Percentiles rank a stretch among this genome's conserved stretches.
These are phyloP conservation scores for Paraphoma sp. DNA, from an alignment of 2,329 filamentous ascomycete species.

Conservation along the genomic window DNA sequence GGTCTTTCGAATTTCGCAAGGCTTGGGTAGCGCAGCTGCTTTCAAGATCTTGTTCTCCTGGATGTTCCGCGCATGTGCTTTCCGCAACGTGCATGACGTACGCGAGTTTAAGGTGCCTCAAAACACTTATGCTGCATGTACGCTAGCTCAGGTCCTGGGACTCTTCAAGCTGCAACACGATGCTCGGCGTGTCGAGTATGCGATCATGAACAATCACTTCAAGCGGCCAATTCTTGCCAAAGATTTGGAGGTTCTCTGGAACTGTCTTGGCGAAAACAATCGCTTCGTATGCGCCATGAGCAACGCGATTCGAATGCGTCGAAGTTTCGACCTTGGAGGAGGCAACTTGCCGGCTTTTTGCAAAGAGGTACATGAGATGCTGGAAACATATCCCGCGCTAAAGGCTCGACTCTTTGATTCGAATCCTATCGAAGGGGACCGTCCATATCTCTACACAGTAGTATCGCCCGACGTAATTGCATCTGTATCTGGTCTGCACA, in stretches of 20 bases:
- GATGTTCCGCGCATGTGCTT: constrained; percentile 31
- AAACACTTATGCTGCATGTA: constrained; percentile 28
- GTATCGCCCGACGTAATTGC: too few species aligned
- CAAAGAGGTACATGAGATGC: too few species aligned
- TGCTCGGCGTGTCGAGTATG: constrained; percentile 21
- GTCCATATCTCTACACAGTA: too few species aligned
- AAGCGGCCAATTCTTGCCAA: constrained; percentile 17
- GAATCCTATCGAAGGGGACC: too few species aligned
- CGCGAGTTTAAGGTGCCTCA: constrained; percentile 19
- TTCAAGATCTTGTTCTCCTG: constrained; percentile 26
- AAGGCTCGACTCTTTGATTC: too few species aligned
- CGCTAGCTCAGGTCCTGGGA: constrained; percentile 23
- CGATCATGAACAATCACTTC: constrained; percentile 17
- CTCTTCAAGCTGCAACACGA: constrained; percentile 27
- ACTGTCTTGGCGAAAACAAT: constrained; percentile 20
- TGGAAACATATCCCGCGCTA: too few species aligned
- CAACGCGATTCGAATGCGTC: background rate
- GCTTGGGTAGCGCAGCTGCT: constrained; percentile 12
- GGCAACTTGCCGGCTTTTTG: too few species aligned
- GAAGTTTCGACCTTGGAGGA: too few species aligned
- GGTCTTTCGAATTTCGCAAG: constrained; percentile 17
- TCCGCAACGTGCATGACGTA: constrained; percentile 12
- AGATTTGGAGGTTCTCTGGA: constrained; percentile 29
- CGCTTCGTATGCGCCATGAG: constrained; percentile 28
- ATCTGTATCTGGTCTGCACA: too few species aligned